phyloP scores from a whole-genome alignment of 306 rosid species.

The Luffa acutangula region DNA sequence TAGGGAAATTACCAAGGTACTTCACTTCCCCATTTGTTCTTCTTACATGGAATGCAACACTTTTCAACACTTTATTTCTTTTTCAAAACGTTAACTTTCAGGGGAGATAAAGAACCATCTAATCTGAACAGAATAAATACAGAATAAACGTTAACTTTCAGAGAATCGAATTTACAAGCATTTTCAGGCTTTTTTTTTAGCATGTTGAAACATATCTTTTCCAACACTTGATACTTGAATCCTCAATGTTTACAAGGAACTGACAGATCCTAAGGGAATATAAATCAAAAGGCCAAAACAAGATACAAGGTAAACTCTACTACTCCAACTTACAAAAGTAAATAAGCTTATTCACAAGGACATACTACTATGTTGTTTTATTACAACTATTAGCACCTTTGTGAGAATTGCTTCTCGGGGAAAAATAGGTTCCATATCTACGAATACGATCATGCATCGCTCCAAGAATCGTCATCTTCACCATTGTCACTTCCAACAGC shows the following conservation, averaged over 20 bases:
- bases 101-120: background rate
- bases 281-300: background rate
- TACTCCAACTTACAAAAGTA: background rate
- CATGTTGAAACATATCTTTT: background rate
- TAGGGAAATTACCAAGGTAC: background rate
- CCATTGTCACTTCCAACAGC: conserved; percentile 87
- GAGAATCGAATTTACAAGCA: background rate
- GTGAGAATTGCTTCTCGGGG: conserved; percentile 3
- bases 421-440: background rate
- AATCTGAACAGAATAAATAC: background rate
- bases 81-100: background rate
- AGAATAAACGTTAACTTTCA: background rate
- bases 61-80: background rate
- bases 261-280: background rate
- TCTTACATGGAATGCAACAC: background rate
- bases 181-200: background rate
- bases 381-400: background rate
- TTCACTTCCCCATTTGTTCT: background rate
- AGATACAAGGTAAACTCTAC: background rate
- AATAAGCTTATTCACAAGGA: background rate
- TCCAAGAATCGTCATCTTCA: conserved; percentile 79
- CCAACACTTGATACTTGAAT: background rate
- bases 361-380: background rate
- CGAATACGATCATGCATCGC: conserved; percentile 40
- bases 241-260: background rate